Base-by-base conservation (phyloP, 495 filamentous ascomycete species). In the Echria macrotheca region DNA sequence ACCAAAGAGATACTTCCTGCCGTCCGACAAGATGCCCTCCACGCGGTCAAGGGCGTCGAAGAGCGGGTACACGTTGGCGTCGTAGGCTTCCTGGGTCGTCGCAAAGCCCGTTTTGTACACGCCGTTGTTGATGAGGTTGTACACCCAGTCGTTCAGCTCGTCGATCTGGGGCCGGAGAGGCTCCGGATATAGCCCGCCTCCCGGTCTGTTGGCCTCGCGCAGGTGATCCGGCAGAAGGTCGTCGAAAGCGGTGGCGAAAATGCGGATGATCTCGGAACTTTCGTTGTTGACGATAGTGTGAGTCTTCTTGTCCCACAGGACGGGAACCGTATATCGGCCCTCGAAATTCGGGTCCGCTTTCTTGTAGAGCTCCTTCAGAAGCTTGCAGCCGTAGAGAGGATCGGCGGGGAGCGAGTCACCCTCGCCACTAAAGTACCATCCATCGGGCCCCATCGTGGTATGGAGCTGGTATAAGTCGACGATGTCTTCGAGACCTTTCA, bases 121-220 rank as follows among this genome's bases (percentile, higher is more conserved):
- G 29, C 87, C 89, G 60, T 91, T 90, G 65, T 95, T 95, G 61
- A 95, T 73, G 50, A 85, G 78, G 57, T 86, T 76, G 67, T 93
- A 93, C 49, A 84, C 82, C 88, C 88, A 94, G 24, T 80, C 78
- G 61, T 93, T 93, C 47, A 82, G 69, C 36, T 74, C 72, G 51
- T 95, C 86, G 60, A 95, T 93, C 15, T 83, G 61, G 38, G 63
- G 45, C 19, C 70, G 72, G 15, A 90, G 69, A 1, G 73, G 53
- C 24, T 69, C 50, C 0, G 87, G 87, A 58, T 82, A 84, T 32
- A 86, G 76, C 10, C 65, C 63, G 29, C 59, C 61, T 24, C 58
- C 59, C 5, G 55, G 55, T 5, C 58, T 53, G 54, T 83, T 81
- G 1, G 83, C 55, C 25, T 80, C 75, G 29, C 78, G 75, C 65